phyloP scores from a whole-genome alignment of 805 yeast genomes.

The Hanseniaspora meyeri region DNA sequence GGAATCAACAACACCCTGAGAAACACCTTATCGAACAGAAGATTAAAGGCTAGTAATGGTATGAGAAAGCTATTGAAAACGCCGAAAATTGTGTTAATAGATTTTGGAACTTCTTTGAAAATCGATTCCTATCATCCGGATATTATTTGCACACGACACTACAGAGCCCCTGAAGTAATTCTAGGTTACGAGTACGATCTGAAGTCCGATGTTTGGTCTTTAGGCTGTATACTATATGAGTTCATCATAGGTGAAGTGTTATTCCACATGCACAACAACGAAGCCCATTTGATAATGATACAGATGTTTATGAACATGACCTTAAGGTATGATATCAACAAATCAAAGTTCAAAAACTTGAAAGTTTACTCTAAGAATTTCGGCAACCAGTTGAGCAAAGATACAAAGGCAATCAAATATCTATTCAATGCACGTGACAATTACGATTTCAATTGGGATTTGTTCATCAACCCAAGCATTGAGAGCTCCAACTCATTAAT shows the following conservation, averaged over 20 bases:
- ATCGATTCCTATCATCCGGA: conserved; percentile 87
- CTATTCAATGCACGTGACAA: conserved; percentile 2
- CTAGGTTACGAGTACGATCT: conserved; percentile 93
- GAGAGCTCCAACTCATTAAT: background rate
- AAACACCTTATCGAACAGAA: conserved; percentile 21
- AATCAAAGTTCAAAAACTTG: conserved; percentile 5
- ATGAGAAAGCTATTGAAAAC: conserved; percentile 39
- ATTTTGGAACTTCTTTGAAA: conserved; percentile 94
- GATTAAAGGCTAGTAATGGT: conserved; percentile 24
- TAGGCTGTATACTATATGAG: conserved; percentile 88
- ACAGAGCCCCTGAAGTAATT: conserved; percentile 93
- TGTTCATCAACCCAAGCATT: conserved; percentile 4
- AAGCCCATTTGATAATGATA: conserved; percentile 92
- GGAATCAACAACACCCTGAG: conserved; percentile 19
- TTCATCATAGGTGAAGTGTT: conserved; percentile 86
- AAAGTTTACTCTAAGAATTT: conserved; percentile 3
- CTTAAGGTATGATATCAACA: background rate
- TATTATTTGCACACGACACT: conserved; percentile 88
- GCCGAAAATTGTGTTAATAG: conserved; percentile 80
- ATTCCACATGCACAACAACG: conserved; percentile 87
- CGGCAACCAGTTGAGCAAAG: background rate
- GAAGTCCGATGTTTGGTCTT: conserved; percentile 94
- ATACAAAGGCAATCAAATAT: conserved; percentile 10
- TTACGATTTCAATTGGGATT: conserved; percentile 11
- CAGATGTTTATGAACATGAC: conserved; percentile 40